Conservation (phyloP, 75 land plant genomes). For the Azolla pinnata region DNA sequence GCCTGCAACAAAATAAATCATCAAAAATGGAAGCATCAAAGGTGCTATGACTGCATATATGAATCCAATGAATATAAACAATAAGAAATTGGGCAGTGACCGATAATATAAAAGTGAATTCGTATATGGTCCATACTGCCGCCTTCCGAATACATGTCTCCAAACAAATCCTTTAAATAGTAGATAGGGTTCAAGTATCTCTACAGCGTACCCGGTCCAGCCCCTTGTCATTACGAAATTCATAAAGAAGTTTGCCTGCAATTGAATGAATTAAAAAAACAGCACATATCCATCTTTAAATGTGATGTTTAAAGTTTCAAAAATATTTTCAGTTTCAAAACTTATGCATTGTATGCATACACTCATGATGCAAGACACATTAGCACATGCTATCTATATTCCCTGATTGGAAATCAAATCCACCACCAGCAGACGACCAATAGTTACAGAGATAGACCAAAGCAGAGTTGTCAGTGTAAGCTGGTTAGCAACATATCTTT, state of each 20-base stretch:
- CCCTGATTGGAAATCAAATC: no score
- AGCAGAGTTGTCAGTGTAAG: no score
- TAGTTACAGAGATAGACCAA: no score
- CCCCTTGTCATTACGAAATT: constrained; percentile 72
- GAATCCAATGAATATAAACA: constrained; percentile 61
- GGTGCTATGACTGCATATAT: constrained; percentile 69
- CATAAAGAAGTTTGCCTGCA: constrained; percentile 71
- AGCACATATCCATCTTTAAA: no score
- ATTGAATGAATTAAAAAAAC: no score
- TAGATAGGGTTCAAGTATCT: constrained; percentile 54
- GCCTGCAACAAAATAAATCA: constrained; percentile 59
- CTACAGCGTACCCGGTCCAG: constrained; percentile 62
- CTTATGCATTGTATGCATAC: no score
- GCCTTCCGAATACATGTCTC: constrained; percentile 21
- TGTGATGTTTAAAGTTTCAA: no score
- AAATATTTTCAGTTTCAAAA: no score
- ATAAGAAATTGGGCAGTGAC: constrained; percentile 44
- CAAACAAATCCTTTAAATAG: constrained; percentile 31
- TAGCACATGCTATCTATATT: no score
- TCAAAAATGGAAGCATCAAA: constrained; percentile 66
- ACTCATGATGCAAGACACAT: no score
- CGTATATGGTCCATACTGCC: constrained; percentile 28
- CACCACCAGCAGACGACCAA: no score
- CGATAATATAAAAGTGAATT: constrained; percentile 50
- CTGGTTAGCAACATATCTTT: no score